Conservation (phyloP, 2,329 filamentous ascomycete genomes). For the Nannizzia gypsea region DNA sequence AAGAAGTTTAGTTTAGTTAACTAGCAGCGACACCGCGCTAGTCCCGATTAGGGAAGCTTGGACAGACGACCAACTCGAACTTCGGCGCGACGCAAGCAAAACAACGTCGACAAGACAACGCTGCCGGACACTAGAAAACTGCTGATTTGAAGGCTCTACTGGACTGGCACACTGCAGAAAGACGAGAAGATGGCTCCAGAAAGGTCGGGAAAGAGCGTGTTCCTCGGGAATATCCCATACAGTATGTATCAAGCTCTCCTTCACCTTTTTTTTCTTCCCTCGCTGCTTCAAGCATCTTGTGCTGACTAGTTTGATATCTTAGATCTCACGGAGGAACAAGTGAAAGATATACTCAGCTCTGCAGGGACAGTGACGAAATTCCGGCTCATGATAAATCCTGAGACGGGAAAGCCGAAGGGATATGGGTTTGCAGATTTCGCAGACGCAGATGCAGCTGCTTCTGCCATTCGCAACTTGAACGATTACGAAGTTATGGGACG, state of each 20-base stretch:
- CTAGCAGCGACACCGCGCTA: slow-evolving; percentile 5
- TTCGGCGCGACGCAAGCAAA: neutral
- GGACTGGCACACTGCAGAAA: neutral
- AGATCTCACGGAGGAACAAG: slow-evolving; percentile 94
- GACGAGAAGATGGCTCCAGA: slow-evolving; percentile 32
- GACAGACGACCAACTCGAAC: neutral
- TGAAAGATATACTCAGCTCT: slow-evolving; percentile 82
- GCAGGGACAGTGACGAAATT: slow-evolving; percentile 87
- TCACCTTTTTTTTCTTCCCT: slow-evolving; percentile 51
- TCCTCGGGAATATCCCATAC: slow-evolving; percentile 51
- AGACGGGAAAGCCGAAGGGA: slow-evolving; percentile 87
- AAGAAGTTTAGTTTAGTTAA: slow-evolving; percentile 3
- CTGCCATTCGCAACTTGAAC: slow-evolving; percentile 88
- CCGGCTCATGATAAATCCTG: slow-evolving; percentile 85
- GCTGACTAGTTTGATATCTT: slow-evolving; percentile 6
- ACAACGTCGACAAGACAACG: neutral
- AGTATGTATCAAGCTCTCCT: slow-evolving; percentile 50
- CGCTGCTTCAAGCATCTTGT: slow-evolving; percentile 43
- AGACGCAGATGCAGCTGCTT: slow-evolving; percentile 82
- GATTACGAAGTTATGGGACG: slow-evolving; percentile 91
- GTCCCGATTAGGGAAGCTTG: slow-evolving; percentile 8
- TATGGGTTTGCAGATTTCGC: slow-evolving; percentile 96
- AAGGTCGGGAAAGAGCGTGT: slow-evolving; percentile 35
- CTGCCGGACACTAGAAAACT: neutral
- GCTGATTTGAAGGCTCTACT: neutral